Conservation (phyloP, 495 filamentous ascomycete genomes). For the Schizothecium vesticola region DNA sequence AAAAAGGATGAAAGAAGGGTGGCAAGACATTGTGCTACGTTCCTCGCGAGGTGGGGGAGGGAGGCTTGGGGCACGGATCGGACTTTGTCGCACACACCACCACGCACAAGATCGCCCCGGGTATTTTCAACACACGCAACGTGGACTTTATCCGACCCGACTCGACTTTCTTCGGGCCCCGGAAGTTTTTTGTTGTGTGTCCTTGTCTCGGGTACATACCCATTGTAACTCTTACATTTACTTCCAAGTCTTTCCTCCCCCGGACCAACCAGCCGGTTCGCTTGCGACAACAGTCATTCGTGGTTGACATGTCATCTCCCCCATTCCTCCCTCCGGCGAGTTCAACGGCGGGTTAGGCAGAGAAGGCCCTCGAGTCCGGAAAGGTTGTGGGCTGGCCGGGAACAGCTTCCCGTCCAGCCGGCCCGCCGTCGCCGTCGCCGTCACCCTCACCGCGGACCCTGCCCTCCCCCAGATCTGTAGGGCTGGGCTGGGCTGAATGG, state of each 20-base stretch:
- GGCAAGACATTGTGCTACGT: not conserved
- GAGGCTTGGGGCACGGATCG: not conserved
- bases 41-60: not conserved
- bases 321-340: not conserved
- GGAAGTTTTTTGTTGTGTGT: not conserved
- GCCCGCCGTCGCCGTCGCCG: not conserved
- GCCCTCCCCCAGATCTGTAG: not conserved
- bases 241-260: not conserved
- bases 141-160: not conserved
- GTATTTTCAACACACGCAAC: not conserved
- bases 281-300: not conserved
- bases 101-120: not conserved
- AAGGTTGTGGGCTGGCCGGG: not conserved
- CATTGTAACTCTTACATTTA: not conserved
- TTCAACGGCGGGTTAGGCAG: not conserved
- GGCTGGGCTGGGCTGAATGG: not conserved
- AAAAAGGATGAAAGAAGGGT: not conserved
- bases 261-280: not conserved
- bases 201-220: not conserved
- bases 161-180: not conserved
- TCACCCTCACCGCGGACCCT: no score
- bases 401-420: constrained; percentile 2
- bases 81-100: not conserved
- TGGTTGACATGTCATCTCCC: not conserved
- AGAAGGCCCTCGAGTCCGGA: no score